These are phyloP conservation scores for Thoreauomyces humboldtii DNA, from an alignment of 192 early-diverging fungal genomes.

Conservation along the genomic window DNA sequence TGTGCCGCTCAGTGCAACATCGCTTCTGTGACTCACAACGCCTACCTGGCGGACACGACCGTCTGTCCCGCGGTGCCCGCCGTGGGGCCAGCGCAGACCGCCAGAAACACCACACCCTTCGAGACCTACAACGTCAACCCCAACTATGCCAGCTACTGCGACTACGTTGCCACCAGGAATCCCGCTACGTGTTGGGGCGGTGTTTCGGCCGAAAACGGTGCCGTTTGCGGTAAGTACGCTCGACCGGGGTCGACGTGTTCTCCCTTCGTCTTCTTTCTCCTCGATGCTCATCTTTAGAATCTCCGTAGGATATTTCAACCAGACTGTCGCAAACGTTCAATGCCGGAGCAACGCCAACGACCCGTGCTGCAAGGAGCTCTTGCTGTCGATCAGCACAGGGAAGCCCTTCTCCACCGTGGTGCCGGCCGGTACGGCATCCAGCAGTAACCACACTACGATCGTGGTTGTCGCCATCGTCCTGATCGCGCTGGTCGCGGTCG, in stretches of 20 bases:
- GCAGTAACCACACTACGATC: neutral
- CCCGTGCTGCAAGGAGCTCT: slow-evolving; percentile 3
- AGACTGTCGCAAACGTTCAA: neutral
- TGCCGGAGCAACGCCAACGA: neutral
- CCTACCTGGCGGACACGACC: neutral
- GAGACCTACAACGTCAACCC: neutral
- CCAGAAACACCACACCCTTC: neutral
- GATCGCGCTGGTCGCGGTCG: neutral
- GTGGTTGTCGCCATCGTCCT: neutral
- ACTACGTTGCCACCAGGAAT: neutral
- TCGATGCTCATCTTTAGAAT: no score
- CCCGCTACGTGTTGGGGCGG: neutral
- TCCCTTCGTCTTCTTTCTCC: neutral
- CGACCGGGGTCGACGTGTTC: neutral
- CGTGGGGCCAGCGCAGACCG: neutral
- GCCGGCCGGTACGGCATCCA: neutral
- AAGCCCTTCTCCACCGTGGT: neutral
- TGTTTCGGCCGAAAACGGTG: neutral
- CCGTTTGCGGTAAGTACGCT: neutral
- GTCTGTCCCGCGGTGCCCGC: neutral
- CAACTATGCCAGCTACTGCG: slow-evolving; percentile 1
- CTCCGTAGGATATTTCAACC: neutral
- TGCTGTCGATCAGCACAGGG: neutral
- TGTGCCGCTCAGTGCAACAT: slow-evolving; percentile 4
- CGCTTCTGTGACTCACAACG: neutral